Percentiles rank a stretch among this genome's conserved stretches.
Evolutionary conservation across 2,329 filamentous ascomycete species (phyloP).

Genomic region (Tolypocladium album): DNA sequence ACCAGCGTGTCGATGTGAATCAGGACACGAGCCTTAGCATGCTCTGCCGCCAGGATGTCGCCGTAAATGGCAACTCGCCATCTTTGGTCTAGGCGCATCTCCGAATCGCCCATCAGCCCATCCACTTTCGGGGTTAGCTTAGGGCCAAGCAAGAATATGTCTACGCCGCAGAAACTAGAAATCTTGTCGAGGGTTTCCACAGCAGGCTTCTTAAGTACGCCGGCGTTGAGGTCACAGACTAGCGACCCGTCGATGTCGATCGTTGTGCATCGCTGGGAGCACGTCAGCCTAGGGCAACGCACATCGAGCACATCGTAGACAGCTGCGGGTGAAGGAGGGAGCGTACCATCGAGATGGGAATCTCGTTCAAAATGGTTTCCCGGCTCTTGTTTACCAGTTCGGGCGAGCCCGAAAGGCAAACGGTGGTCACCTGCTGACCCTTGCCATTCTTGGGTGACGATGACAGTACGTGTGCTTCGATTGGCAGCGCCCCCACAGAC

Average conservation of each 20-base stretch:
- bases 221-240: slow-evolving; percentile 62
- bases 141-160: slow-evolving; percentile 90
- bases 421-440: slow-evolving; percentile 66
- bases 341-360: slow-evolving; percentile 82
- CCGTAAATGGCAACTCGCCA: slow-evolving; percentile 92
- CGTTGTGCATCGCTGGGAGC: slow-evolving; percentile 62
- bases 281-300: slow-evolving; percentile 4
- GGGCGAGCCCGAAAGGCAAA: slow-evolving; percentile 79
- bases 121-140: slow-evolving; percentile 73
- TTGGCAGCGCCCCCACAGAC: slow-evolving; percentile 56
- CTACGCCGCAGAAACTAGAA: slow-evolving; percentile 80
- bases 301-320: neutral
- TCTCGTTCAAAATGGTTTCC: slow-evolving; percentile 82
- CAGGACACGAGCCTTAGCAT: slow-evolving; percentile 89
- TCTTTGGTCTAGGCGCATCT: slow-evolving; percentile 79
- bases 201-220: slow-evolving; percentile 63
- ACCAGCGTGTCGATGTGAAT: slow-evolving; percentile 97
- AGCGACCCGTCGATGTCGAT: slow-evolving; percentile 90
- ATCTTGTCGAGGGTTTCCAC: slow-evolving; percentile 80
- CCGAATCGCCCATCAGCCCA: slow-evolving; percentile 63
- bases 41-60: slow-evolving; percentile 88
- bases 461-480: slow-evolving; percentile 76
- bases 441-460: slow-evolving; percentile 65
- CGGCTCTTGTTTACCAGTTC: slow-evolving; percentile 85
- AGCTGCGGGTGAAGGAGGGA: neutral